Evolutionary conservation across 2,329 filamentous ascomycete species (phyloP).

Genomic region (Fusarium kyushuense): DNA sequence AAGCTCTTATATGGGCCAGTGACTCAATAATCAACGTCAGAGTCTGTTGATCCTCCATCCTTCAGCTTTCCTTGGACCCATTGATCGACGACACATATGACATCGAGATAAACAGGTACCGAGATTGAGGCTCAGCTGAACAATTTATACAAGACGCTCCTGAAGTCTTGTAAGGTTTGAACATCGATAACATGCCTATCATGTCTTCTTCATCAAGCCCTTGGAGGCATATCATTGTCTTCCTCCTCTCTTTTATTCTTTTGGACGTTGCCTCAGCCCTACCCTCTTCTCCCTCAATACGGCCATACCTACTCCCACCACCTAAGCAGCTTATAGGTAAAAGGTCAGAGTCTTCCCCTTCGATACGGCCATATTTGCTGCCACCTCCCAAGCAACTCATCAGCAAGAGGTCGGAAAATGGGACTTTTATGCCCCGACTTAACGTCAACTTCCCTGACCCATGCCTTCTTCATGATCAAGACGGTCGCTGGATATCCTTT

Average conservation of each 20-base stretch:
- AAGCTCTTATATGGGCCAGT: slow-evolving; percentile 16
- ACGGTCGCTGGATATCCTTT: slow-evolving; percentile 69
- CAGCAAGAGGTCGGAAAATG: slow-evolving; percentile 24
- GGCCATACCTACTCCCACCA: slow-evolving; percentile 9
- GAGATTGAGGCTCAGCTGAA: slow-evolving; percentile 38
- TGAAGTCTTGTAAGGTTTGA: not conserved
- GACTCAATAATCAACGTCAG: slow-evolving; percentile 39
- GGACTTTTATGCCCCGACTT: slow-evolving; percentile 32
- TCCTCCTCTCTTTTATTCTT: slow-evolving; percentile 17
- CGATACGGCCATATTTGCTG: slow-evolving; percentile 15
- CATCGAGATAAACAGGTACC: slow-evolving; percentile 39
- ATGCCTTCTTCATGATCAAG: slow-evolving; percentile 59
- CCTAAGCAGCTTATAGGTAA: slow-evolving; percentile 1
- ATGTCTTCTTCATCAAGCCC: slow-evolving; percentile 23
- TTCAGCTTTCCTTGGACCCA: slow-evolving; percentile 25
- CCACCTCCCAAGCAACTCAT: slow-evolving; percentile 21
- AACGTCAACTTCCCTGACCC: slow-evolving; percentile 66
- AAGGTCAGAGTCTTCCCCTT: not conserved
- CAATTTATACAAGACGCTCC: slow-evolving; percentile 24
- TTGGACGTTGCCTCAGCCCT: slow-evolving; percentile 12
- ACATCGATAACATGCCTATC: slow-evolving; percentile 15
- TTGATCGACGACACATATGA: slow-evolving; percentile 37
- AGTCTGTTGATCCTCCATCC: slow-evolving; percentile 32
- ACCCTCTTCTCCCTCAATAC: slow-evolving; percentile 11
- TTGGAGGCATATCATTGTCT: slow-evolving; percentile 20